Conservation (phyloP, 2,329 filamentous ascomycete genomes). For the Hyphodiscus sp. region DNA sequence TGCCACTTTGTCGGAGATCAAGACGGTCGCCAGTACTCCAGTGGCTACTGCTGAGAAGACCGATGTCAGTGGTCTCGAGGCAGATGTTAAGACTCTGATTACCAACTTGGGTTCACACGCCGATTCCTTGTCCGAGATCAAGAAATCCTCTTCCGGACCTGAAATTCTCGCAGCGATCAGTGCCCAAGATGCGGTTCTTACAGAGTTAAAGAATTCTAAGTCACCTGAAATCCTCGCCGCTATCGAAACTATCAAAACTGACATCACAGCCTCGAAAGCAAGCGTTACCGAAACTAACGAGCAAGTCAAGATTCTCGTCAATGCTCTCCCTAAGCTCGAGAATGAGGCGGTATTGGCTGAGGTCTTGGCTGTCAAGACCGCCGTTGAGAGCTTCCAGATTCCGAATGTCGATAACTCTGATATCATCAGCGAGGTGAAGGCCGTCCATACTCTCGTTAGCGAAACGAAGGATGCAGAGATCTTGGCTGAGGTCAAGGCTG, state of each 20-base stretch:
- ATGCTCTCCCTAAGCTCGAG: neutral
- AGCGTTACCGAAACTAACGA: slow-evolving; percentile 3
- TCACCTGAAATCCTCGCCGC: slow-evolving; percentile 5
- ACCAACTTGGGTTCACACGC: neutral
- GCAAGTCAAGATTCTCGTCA: slow-evolving; percentile 4
- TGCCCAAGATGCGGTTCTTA: neutral
- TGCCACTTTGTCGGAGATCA: neutral
- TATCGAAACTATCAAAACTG: slow-evolving; percentile 7
- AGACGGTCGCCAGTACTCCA: slow-evolving; percentile 6
- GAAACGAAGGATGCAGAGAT: neutral
- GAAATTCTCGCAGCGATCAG: slow-evolving; percentile 1
- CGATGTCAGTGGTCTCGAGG: slow-evolving; percentile 15
- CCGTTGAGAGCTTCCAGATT: neutral
- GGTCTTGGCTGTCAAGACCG: slow-evolving; percentile 1
- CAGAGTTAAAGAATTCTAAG: neutral
- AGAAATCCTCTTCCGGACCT: slow-evolving; percentile 1
- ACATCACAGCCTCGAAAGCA: slow-evolving; percentile 4
- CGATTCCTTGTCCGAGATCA: slow-evolving; percentile 14
- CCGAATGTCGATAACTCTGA: slow-evolving; percentile 1
- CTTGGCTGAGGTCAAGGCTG: neutral
- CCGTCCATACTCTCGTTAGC: slow-evolving; percentile 2
- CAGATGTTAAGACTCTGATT: slow-evolving; percentile 8
- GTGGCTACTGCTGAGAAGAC: slow-evolving; percentile 10
- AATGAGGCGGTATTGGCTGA: slow-evolving; percentile 4
- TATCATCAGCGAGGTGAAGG: neutral